Percentiles rank a stretch among this genome's conserved stretches.
phyloP scores from a whole-genome alignment of 441 rosid species.

The Mallotus repandus region DNA sequence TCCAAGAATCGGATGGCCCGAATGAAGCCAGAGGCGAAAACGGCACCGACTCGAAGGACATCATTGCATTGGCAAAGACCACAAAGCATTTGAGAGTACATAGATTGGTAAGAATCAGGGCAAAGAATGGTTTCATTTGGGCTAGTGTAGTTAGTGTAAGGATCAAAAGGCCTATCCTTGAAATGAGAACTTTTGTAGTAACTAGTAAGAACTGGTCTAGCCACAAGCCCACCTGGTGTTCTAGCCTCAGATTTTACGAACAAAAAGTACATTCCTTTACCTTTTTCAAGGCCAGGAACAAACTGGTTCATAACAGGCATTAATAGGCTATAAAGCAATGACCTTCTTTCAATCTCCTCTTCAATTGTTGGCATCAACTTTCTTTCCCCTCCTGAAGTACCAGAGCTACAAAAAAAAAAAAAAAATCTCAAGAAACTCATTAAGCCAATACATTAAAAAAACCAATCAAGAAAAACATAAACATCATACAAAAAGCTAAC shows the following conservation, averaged over 20 bases:
- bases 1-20: conserved; percentile 88
- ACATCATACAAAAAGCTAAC: not conserved
- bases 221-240: conserved; percentile 83
- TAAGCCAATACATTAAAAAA: conserved; percentile 19
- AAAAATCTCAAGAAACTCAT: too few species aligned
- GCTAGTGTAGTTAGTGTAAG: conserved; percentile 95
- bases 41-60: conserved; percentile 95
- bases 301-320: conserved; percentile 94
- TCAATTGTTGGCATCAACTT: conserved; percentile 95
- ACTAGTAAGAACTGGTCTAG: conserved; percentile 92
- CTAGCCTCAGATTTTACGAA: conserved; percentile 90
- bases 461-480: too few species aligned
- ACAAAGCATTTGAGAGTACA: conserved; percentile 96
- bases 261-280: conserved; percentile 97
- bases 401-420: too few species aligned
- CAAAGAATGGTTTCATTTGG: conserved; percentile 95
- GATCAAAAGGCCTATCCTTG: conserved; percentile 76
- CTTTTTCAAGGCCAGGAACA: conserved; percentile 81
- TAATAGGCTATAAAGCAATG: conserved; percentile 74
- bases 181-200: conserved; percentile 89
- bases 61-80: conserved; percentile 80
- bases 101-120: conserved; percentile 89
- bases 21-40: conserved; percentile 96
- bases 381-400: conserved; percentile 96
- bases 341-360: conserved; percentile 79